phyloP scores from a whole-genome alignment of 306 rosid genomes.

The Astragalus glycyphyllos region DNA sequence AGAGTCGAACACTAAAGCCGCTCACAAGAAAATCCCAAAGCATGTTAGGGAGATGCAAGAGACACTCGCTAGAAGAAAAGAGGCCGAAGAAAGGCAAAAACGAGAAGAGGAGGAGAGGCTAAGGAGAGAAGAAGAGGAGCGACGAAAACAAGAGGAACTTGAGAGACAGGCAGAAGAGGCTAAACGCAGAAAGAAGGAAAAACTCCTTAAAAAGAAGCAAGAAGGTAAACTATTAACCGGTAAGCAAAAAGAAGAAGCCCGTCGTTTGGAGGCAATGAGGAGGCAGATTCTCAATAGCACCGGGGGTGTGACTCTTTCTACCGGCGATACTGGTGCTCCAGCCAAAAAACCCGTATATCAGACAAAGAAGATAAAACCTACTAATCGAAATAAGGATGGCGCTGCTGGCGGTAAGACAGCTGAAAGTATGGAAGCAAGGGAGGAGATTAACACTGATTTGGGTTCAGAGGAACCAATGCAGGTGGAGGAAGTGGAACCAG shows the following conservation, averaged over 20 bases:
- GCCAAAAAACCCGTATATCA: constrained; percentile 78
- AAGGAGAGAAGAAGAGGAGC: constrained; percentile 90
- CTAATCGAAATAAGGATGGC: constrained; percentile 63
- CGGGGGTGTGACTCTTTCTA: constrained; percentile 56
- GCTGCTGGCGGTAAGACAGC: constrained; percentile 52
- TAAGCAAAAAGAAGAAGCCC: constrained; percentile 87
- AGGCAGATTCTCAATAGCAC: constrained; percentile 68
- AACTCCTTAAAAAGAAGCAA: constrained; percentile 61
- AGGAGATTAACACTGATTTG: constrained; percentile 48
- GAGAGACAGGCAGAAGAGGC: constrained; percentile 91
- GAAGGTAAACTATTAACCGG: constrained; percentile 79
- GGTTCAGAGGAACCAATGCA: constrained; percentile 54
- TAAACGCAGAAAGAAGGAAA: constrained; percentile 80
- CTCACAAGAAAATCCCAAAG: constrained; percentile 92
- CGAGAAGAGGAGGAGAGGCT: constrained; percentile 89
- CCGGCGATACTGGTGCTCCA: constrained; percentile 64
- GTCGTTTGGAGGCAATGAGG: constrained; percentile 80
- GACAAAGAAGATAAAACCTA: constrained; percentile 71
- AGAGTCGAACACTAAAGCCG: constrained; percentile 72
- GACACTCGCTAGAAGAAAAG: constrained; percentile 84
- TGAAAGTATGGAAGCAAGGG: constrained; percentile 65
- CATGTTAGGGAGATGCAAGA: constrained; percentile 99
- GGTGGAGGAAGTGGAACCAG: constrained; percentile 68
- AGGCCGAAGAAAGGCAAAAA: constrained; percentile 81
- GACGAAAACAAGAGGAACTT: constrained; percentile 72